Percentiles rank a stretch among this genome's conserved stretches.
Evolutionary conservation across 1,284 basidiomycete genomes (phyloP).

Genomic region (Paramarasmius palmivorus): DNA sequence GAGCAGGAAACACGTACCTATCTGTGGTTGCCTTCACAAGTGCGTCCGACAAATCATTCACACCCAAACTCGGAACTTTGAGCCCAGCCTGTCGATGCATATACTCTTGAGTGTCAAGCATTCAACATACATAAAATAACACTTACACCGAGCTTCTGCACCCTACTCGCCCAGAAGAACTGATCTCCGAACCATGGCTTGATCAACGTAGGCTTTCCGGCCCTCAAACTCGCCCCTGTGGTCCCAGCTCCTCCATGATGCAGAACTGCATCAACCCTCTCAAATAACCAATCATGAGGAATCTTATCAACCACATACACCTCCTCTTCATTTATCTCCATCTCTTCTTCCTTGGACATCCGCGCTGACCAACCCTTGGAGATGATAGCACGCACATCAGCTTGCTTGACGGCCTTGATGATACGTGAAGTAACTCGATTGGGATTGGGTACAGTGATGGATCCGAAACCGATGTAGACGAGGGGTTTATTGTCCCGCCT

Average conservation of each 20-base stretch:
- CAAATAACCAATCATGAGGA: conserved; percentile 84
- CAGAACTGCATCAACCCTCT: conserved; percentile 63
- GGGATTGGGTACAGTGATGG: conserved; percentile 74
- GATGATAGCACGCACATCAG: conserved; percentile 70
- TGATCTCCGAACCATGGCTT: conserved; percentile 75
- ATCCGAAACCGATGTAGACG: conserved; percentile 78
- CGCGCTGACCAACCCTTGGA: conserved; percentile 79
- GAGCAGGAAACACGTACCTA: conserved; percentile 31
- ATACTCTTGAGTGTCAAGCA: conserved; percentile 7
- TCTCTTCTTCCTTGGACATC: conserved; percentile 39
- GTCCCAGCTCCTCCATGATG: conserved; percentile 79
- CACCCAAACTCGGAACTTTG: conserved; percentile 48
- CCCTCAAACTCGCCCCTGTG: conserved; percentile 65
- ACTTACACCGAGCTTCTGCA: conserved; percentile 59
- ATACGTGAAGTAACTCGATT: conserved; percentile 63
- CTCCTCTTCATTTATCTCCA: conserved; percentile 42
- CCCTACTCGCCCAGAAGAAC: conserved; percentile 72
- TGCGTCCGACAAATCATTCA: conserved; percentile 52
- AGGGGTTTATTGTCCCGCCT: conserved; percentile 59
- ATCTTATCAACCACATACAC: conserved; percentile 61
- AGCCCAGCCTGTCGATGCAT: conserved; percentile 39
- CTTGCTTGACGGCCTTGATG: conserved; percentile 65
- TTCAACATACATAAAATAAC: not conserved
- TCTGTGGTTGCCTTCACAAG: conserved; percentile 55
- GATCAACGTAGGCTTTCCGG: conserved; percentile 77